Evolutionary conservation across 2,329 filamentous ascomycete species (phyloP).

Genomic region (Cercospora brassicicola): DNA sequence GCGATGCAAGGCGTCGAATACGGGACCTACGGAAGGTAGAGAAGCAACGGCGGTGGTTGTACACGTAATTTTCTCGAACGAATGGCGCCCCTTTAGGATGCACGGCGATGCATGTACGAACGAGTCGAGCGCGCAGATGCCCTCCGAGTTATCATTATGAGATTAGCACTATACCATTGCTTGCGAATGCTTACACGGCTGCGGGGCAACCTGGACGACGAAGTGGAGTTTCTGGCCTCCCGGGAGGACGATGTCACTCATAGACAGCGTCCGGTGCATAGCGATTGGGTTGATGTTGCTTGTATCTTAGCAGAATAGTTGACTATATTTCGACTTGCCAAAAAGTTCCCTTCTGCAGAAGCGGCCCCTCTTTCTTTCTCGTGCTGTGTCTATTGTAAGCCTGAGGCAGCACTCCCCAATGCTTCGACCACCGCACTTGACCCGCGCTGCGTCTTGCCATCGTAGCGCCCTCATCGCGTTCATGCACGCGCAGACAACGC

Average conservation of each 20-base stretch:
- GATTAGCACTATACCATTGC: conserved; percentile 29
- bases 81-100: conserved; percentile 5
- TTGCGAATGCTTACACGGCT: conserved; percentile 14
- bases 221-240: conserved; percentile 7
- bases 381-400: too few relatives aligned
- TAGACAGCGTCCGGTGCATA: conserved; percentile 3
- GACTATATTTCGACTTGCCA: not conserved
- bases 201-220: conserved; percentile 5
- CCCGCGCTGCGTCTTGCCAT: not conserved
- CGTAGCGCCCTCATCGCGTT: not conserved
- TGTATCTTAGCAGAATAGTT: conserved; percentile 14
- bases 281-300: conserved; percentile 5
- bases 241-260: conserved; percentile 1
- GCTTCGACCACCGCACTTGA: not conserved
- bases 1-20: conserved; percentile 55
- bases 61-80: conserved; percentile 1
- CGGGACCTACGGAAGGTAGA: conserved; percentile 29
- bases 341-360: not conserved
- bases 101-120: not conserved
- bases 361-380: not conserved
- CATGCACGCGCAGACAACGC: not conserved
- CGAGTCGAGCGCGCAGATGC: not conserved
- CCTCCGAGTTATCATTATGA: conserved; percentile 8
- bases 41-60: not conserved
- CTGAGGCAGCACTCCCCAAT: not conserved